Base-by-base conservation (phyloP, 495 filamentous ascomycete genomes). In the Evernia prunastri region DNA sequence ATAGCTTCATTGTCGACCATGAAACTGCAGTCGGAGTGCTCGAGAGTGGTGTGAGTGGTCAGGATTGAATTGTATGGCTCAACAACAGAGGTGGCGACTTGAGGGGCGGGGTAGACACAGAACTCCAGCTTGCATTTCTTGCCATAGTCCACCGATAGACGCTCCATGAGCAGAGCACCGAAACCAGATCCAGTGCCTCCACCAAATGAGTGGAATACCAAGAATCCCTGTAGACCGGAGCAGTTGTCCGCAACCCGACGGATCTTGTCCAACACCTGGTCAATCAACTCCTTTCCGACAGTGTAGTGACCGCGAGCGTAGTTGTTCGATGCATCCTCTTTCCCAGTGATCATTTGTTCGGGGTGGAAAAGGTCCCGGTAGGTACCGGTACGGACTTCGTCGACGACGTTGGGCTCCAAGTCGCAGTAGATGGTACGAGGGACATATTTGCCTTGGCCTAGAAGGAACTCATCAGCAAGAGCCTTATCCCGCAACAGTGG, bases 121-220 rank as follows among this genome's bases (percentile, higher is more conserved):
- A 97, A 97, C 80, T 98, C 94, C 59, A 98, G 84, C 88, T 98
- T 98, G 82, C 87, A 91, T 87, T 98, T 98, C 86, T 98, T 98
- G 78, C 91, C 92, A 74, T 96, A 98, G 81, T 97, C 94, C 72
- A 94, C 88, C 47, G 94, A 96, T 63, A 98, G 86, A 76, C 92
- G 91, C 82, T 97, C 95, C 86, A 97, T 93, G 71, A 97, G 82
- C 67, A 97, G 87, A 66, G 94, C 93, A 80, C 94, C 94, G 79
- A 98, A 98, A 70, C 94, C 94, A 65, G 94, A 98, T 72, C 94
- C 94, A 69, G 94, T 98, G 78, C 94, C 94, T 76, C 94, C 94
- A 81, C 94, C 94, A 76, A 98, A 98, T 53, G 95, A 97, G 86
- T 98, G 94, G 86, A 98, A 98, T 72, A 98, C 90, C 66, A 98